Conservation (phyloP, 805 yeast genomes). For the Candida coleopterorum region DNA sequence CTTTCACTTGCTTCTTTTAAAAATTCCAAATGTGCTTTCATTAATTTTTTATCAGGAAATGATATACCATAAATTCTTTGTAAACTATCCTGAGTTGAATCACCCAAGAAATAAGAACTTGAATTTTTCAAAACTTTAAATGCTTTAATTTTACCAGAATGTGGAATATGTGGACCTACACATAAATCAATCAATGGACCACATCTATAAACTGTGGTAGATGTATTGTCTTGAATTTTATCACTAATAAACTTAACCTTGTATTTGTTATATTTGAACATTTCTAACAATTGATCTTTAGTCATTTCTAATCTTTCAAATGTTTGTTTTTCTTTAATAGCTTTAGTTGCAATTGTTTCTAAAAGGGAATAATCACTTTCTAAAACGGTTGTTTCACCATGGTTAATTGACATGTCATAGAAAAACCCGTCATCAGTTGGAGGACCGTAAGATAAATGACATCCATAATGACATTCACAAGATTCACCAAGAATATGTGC, state of each 20-base stretch:
- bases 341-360: slow-evolving; percentile 83
- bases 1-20: slow-evolving; percentile 94
- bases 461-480: slow-evolving; percentile 93
- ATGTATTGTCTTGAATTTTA: slow-evolving; percentile 92
- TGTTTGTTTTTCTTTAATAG: slow-evolving; percentile 90
- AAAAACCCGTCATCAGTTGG: slow-evolving; percentile 98
- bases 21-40: slow-evolving; percentile 93
- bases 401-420: slow-evolving; percentile 86
- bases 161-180: slow-evolving; percentile 96
- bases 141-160: slow-evolving; percentile 94
- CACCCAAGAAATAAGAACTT: slow-evolving; percentile 94
- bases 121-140: slow-evolving; percentile 93
- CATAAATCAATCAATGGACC: slow-evolving; percentile 96
- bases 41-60: slow-evolving; percentile 94
- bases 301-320: slow-evolving; percentile 90
- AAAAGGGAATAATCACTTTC: slow-evolving; percentile 79
- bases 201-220: slow-evolving; percentile 96
- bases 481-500: slow-evolving; percentile 99
- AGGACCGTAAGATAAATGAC: slow-evolving; percentile 84
- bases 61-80: slow-evolving; percentile 98
- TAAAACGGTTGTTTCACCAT: slow-evolving; percentile 64
- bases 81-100: slow-evolving; percentile 84
- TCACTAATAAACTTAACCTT: slow-evolving; percentile 81
- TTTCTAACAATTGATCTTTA: slow-evolving; percentile 83
- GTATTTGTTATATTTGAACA: slow-evolving; percentile 95